Percentiles rank a stretch among this genome's conserved stretches.
These are phyloP conservation scores for Lactarius vividus DNA, from an alignment of 768 basidiomycete genomes.

Conservation along the genomic window DNA sequence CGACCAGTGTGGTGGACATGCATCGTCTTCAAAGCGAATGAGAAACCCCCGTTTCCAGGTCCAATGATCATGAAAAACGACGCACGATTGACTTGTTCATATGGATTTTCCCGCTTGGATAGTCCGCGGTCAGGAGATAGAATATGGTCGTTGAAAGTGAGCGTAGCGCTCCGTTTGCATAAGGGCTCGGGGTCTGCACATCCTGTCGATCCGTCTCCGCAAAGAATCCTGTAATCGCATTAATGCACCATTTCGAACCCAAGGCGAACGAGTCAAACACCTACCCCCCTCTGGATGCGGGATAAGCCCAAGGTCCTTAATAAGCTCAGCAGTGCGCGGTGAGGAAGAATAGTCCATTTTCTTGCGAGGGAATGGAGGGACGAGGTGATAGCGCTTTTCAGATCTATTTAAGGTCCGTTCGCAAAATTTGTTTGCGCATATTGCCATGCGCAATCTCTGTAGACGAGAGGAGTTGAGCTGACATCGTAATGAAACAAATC, in stretches of 20 bases:
- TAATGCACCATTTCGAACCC: not conserved
- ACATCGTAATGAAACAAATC: too few species aligned
- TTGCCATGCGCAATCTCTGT: too few species aligned
- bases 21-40: slow-evolving; percentile 40
- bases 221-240: slow-evolving; percentile 34
- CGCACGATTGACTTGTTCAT: slow-evolving; percentile 49
- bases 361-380: not conserved
- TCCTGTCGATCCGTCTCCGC: slow-evolving; percentile 37
- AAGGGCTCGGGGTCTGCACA: slow-evolving; percentile 35
- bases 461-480: too few species aligned
- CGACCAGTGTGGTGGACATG: slow-evolving; percentile 52
- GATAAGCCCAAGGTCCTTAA: slow-evolving; percentile 32
- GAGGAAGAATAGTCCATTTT: not conserved
- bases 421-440: too few species aligned
- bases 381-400: not conserved
- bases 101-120: slow-evolving; percentile 42
- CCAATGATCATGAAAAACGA: not conserved
- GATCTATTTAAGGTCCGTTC: not conserved
- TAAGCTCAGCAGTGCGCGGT: slow-evolving; percentile 30
- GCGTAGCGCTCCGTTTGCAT: slow-evolving; percentile 34
- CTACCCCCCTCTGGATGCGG: slow-evolving; percentile 36
- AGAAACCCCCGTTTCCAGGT: not conserved
- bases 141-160: slow-evolving; percentile 46
- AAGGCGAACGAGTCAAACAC: not conserved
- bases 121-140: slow-evolving; percentile 46